phyloP scores from a whole-genome alignment of 2,329 filamentous ascomycete genomes.

The Monascus ruber region DNA sequence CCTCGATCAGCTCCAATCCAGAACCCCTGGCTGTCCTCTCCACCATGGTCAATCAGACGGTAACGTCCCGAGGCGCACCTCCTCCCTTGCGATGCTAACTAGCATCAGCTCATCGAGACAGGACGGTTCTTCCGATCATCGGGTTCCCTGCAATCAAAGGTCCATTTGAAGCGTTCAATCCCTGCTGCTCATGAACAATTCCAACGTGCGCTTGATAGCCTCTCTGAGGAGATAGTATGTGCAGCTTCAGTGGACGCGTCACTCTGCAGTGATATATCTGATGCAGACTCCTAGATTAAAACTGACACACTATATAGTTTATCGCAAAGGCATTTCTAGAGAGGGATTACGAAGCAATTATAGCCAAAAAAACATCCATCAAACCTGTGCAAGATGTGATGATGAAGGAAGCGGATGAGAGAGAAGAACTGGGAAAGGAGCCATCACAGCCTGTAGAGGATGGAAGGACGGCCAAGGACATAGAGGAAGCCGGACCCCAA shows the following conservation, averaged over 20 bases:
- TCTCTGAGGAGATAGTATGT: conserved; percentile 33
- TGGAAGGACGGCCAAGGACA: conserved; percentile 6
- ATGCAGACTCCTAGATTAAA: background rate
- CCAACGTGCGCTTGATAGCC: conserved; percentile 27
- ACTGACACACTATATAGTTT: conserved; percentile 15
- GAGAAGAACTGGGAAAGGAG: conserved; percentile 5
- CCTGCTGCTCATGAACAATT: conserved; percentile 28
- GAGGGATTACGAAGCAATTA: conserved; percentile 28
- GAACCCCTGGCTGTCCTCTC: conserved; percentile 26
- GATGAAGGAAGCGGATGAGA: conserved; percentile 16
- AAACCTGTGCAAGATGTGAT: conserved; percentile 16
- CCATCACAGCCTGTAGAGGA: conserved; percentile 9
- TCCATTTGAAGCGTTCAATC: conserved; percentile 27
- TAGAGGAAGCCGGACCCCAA: conserved; percentile 10
- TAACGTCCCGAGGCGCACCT: conserved; percentile 7
- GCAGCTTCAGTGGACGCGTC: background rate
- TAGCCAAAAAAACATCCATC: conserved; percentile 19
- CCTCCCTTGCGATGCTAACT: conserved; percentile 8
- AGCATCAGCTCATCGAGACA: conserved; percentile 28
- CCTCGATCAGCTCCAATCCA: conserved; percentile 14
- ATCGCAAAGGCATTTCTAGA: conserved; percentile 33
- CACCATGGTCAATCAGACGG: conserved; percentile 26
- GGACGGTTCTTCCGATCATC: conserved; percentile 29
- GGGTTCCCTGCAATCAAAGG: conserved; percentile 21
- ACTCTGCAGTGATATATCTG: background rate